Evolutionary conservation across 768 basidiomycete species (phyloP), one percentile per base, ranked within the genome.

Genomic region (Lyophyllum semitale): DNA sequence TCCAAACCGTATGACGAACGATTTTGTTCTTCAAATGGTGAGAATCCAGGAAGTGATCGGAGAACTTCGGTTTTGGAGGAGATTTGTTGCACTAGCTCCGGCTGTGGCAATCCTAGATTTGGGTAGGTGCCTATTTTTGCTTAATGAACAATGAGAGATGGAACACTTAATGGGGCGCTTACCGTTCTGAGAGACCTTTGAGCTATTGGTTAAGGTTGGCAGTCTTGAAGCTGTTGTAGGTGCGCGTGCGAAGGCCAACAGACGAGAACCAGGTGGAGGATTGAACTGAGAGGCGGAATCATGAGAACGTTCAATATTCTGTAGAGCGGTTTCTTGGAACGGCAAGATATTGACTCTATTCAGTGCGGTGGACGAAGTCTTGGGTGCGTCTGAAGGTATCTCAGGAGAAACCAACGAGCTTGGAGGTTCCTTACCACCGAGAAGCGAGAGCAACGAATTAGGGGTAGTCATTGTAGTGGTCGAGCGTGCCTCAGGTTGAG

Each of bases 11-110:
- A 61, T 6, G 66, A 27, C n/a, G 55, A 64, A 29, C 73, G 72
- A 26, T 51, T 61, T 45, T 66, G 70, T n/a, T 83, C 84, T 33
- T 86, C 83, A 58, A 86, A 87, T 0, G 84, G 83, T 12, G 79
- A 81, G 61, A 86, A 85, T 17, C 75, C 75, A 25, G 73, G 64
- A 33, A 59, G 55, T 38, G 68, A 58, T 23, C 68, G 72, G 3
- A 63, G 52, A 29, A 55, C 52, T 29, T 77, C 76, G 25, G 64
- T 13, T 60, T 68, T 70, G n/a, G 57, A 33, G 25, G 60, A 46
- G 6, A 52, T 56, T 35, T 66, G 63, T 32, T 63, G 50, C 4
- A 62, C 20, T 33, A 61, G 43, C 27, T 72, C 68, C 29, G 60
- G 48, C 47, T 59, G 55, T 33, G 59, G 48, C 25, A 26, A 46